Evolutionary conservation across 1,284 basidiomycete species (phyloP).

Genomic region (Cerrena zonata): DNA sequence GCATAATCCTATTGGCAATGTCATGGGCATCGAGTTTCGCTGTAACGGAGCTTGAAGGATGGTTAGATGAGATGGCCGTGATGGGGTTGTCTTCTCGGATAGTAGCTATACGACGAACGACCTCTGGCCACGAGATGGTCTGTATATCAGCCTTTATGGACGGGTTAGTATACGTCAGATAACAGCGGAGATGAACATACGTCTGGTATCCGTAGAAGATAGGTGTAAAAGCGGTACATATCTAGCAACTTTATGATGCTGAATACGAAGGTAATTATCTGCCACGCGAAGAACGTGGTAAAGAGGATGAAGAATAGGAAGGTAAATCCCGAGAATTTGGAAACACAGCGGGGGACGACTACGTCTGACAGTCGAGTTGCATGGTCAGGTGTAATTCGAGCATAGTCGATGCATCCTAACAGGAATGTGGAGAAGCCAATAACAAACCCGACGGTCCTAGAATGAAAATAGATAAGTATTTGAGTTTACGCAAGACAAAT

Average conservation of each 20-base stretch:
- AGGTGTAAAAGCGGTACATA: conserved; percentile 89
- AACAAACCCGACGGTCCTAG: conserved; percentile 92
- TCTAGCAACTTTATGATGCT: conserved; percentile 73
- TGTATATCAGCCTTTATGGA: conserved; percentile 81
- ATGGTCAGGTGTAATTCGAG: conserved; percentile 59
- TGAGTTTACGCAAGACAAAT: conserved; percentile 11
- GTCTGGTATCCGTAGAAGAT: conserved; percentile 72
- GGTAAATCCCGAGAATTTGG: conserved; percentile 77
- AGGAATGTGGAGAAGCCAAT: conserved; percentile 96
- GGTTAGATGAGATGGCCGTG: conserved; percentile 74
- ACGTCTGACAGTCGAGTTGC: conserved; percentile 71
- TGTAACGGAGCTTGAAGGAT: conserved; percentile 44
- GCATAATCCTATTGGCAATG: conserved; percentile 91
- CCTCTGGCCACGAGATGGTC: conserved; percentile 93
- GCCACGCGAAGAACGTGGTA: conserved; percentile 74
- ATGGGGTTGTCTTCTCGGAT: conserved; percentile 88
- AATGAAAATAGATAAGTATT: conserved; percentile 22
- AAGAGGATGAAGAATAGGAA: conserved; percentile 80
- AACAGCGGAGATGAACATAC: conserved; percentile 49
- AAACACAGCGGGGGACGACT: conserved; percentile 74
- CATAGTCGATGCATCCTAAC: conserved; percentile 91
- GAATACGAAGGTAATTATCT: conserved; percentile 59
- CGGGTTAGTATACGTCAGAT: not conserved
- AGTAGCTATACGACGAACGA: conserved; percentile 82
- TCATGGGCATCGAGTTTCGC: conserved; percentile 95